These are phyloP conservation scores for Pyrrhoderma lamaoense DNA, from an alignment of 1,284 basidiomycete genomes.

Conservation along the genomic window DNA sequence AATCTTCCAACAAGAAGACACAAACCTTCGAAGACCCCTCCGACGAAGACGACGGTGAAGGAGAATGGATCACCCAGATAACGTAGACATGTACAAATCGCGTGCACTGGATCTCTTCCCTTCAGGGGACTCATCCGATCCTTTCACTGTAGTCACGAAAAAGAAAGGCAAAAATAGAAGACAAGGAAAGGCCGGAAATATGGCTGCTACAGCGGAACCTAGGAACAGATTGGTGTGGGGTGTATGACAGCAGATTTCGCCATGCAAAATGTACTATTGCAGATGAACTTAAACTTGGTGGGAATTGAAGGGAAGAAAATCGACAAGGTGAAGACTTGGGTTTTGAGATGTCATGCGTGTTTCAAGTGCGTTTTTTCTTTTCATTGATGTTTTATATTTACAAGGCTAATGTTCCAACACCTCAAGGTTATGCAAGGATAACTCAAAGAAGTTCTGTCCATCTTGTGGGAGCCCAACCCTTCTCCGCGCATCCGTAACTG, in stretches of 20 bases:
- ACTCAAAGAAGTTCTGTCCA: slow-evolving; percentile 94
- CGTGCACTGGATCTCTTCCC: slow-evolving; percentile 78
- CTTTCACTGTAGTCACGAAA: slow-evolving; percentile 22
- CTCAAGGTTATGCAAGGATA: slow-evolving; percentile 88
- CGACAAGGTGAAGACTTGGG: slow-evolving; percentile 90
- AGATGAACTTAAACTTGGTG: slow-evolving; percentile 92
- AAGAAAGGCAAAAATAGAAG: slow-evolving; percentile 29
- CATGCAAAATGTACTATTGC: slow-evolving; percentile 96
- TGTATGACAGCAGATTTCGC: slow-evolving; percentile 99
- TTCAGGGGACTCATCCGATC: slow-evolving; percentile 26
- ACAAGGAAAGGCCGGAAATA: not conserved
- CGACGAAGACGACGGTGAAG: slow-evolving; percentile 76
- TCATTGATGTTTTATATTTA: not conserved
- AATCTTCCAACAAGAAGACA: slow-evolving; percentile 22
- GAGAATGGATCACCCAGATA: slow-evolving; percentile 98
- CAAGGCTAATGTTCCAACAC: slow-evolving; percentile 4
- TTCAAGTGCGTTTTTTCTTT: slow-evolving; percentile 76
- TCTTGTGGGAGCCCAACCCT: slow-evolving; percentile 94
- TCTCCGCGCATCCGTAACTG: slow-evolving; percentile 85
- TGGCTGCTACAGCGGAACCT: slow-evolving; percentile 3
- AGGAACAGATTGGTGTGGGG: slow-evolving; percentile 54
- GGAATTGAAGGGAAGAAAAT: slow-evolving; percentile 89
- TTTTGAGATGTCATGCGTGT: slow-evolving; percentile 95
- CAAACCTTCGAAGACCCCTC: slow-evolving; percentile 66
- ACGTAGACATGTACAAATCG: slow-evolving; percentile 85